Percentiles rank a stretch among this genome's conserved stretches.
Evolutionary conservation across 2,329 filamentous ascomycete species (phyloP).

Genomic region (Ophiostoma ulmi): DNA sequence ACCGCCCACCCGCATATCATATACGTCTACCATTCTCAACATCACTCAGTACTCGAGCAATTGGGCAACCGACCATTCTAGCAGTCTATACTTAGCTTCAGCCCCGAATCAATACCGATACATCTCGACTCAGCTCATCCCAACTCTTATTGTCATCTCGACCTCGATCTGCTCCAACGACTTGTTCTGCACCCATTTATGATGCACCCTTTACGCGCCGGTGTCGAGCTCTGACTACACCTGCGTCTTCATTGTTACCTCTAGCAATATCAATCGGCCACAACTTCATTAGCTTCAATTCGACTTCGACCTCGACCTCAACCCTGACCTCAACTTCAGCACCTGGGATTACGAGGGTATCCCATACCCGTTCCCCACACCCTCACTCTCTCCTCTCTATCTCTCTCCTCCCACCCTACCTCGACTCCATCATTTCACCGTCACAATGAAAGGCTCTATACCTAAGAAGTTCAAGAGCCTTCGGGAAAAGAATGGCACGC

Average conservation of each 20-base stretch:
- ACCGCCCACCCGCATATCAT: background rate
- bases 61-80: background rate
- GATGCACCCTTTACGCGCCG: conserved; percentile 13
- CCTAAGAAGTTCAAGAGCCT: conserved; percentile 65
- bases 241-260: background rate
- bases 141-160: background rate
- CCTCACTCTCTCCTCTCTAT: background rate
- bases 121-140: background rate
- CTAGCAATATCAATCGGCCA: background rate
- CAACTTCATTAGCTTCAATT: background rate
- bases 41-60: background rate
- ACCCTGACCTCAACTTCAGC: background rate
- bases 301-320: background rate
- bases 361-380: conserved; percentile 5
- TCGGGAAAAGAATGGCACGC: conserved; percentile 57
- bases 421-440: conserved; percentile 8
- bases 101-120: background rate
- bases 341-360: conserved; percentile 6
- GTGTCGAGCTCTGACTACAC: background rate
- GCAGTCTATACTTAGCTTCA: background rate
- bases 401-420: background rate
- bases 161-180: background rate
- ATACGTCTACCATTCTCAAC: background rate
- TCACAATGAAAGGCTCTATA: conserved; percentile 48
- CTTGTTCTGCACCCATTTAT: background rate